These are phyloP conservation scores for Eimeria brunetti DNA, from an alignment of 169 alveolate genomes.

Conservation along the genomic window DNA sequence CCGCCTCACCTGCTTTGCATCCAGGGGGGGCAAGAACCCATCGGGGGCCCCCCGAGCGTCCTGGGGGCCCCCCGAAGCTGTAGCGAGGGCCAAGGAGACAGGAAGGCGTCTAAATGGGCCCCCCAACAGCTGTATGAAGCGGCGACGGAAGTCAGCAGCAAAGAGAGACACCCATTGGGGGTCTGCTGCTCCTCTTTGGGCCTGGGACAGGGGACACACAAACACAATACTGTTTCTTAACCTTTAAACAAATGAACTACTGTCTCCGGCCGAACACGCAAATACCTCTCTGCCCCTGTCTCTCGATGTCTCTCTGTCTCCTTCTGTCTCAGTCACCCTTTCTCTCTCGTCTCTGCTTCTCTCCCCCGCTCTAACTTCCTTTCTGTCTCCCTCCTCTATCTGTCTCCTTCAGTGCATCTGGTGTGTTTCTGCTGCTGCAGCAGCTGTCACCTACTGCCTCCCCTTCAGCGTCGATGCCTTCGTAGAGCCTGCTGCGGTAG, in stretches of 20 bases:
- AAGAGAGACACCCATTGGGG: constrained; percentile 72
- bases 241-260: too few relatives aligned
- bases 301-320: background rate
- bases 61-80: constrained; percentile 39
- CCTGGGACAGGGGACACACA: constrained; percentile 2
- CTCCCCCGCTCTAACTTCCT: background rate
- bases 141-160: constrained; percentile 77
- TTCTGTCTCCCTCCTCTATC: background rate
- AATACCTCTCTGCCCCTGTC: background rate
- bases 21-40: background rate
- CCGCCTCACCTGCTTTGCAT: constrained; percentile 22
- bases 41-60: background rate
- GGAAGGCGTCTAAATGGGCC: constrained; percentile 63
- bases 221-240: background rate
- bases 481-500: background rate
- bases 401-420: background rate
- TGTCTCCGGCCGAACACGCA: too few relatives aligned
- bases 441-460: background rate
- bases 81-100: constrained; percentile 76
- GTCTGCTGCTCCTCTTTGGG: constrained; percentile 54
- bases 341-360: background rate
- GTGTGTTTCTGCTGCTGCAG: background rate
- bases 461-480: background rate
- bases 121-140: constrained; percentile 74
- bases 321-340: background rate